Evolutionary conservation across 306 rosid genomes (phyloP), one percentile per base, ranked within the genome.

Genomic region (Datisca glomerata): DNA sequence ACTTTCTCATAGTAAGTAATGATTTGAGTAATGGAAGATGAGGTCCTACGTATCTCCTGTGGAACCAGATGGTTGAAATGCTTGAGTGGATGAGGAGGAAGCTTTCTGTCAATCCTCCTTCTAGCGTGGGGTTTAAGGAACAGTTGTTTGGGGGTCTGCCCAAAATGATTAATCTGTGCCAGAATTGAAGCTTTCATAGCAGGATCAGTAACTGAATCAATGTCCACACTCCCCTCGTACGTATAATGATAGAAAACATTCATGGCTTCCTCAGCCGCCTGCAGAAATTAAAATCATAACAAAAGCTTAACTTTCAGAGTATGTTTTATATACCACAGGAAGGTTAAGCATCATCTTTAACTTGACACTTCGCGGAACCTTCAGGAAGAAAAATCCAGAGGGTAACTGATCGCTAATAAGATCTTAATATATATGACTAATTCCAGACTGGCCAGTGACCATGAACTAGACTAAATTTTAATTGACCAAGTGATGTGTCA

Each of bases 121-220:
- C 85, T 81, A 57, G 57, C 87, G 31, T 91, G 99, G 61, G 99
- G 64, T 58, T 80, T 91, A 56, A 57, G 85, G 69, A 91, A 91
- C 49, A 91, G 72, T 52, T 91, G 99, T 65, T 91, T 91, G 27
- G 99, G 99, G 17, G 99, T 91, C 82, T 91, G 99, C 66, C 99
- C 99, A 73, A 91, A 91, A 72, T 91, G 96, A 73, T 91, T 91
- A 45, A 91, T 91, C 60, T 91, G 99, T 24, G 99, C 96, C 61
- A 91, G 70, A 75, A 91, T 91, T 55, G 99, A 85, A 66, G 99
- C 99, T 69, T 91, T 91, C 96, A 91, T 75, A 29, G 94, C 96
- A 16, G 99, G 99, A 69, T 91, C 99, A 17, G 80, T 80, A 52
- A 91, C 94, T 1, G 96, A 78, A 64, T 91, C 99, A 66, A 91